Evolutionary conservation across 768 basidiomycete species (phyloP).

Genomic region (Boletus pseudopeckii): DNA sequence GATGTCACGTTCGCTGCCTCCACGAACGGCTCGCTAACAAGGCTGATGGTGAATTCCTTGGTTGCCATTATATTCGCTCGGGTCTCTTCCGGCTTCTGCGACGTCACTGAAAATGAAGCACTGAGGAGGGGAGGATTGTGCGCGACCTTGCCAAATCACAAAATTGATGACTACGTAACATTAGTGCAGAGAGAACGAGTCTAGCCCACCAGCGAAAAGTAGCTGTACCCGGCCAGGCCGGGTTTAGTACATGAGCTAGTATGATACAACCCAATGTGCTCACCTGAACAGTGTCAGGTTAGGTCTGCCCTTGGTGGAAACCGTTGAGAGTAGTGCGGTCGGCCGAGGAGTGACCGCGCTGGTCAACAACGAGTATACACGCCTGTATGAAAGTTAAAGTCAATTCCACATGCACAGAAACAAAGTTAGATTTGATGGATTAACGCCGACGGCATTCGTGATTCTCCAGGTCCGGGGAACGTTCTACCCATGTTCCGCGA

Average conservation of each 20-base stretch:
- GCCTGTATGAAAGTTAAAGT: conserved; percentile 25
- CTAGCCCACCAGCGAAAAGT: conserved; percentile 57
- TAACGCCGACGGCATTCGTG: background rate
- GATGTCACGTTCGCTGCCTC: conserved; percentile 56
- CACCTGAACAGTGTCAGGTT: conserved; percentile 72
- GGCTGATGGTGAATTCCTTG: conserved; percentile 68
- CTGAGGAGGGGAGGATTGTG: conserved; percentile 66
- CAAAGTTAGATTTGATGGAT: conserved; percentile 17
- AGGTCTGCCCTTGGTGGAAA: conserved; percentile 45
- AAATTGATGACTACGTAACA: conserved; percentile 7
- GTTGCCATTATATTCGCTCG: conserved; percentile 60
- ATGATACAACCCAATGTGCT: conserved; percentile 14
- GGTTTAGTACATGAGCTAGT: conserved; percentile 7
- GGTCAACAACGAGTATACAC: conserved; percentile 50
- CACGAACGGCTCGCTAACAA: conserved; percentile 64
- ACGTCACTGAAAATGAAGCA: conserved; percentile 52
- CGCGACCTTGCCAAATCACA: conserved; percentile 37
- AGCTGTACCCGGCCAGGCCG: conserved; percentile 32
- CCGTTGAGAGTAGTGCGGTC: conserved; percentile 56
- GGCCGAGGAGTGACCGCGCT: conserved; percentile 64
- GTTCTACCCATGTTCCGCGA: conserved; percentile 1
- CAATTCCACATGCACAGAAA: conserved; percentile 17
- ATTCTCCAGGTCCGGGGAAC: background rate
- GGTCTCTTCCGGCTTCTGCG: conserved; percentile 53
- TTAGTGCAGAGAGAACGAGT: conserved; percentile 1